phyloP scores from a whole-genome alignment of 805 yeast genomes.

The Priceomyces medius region DNA sequence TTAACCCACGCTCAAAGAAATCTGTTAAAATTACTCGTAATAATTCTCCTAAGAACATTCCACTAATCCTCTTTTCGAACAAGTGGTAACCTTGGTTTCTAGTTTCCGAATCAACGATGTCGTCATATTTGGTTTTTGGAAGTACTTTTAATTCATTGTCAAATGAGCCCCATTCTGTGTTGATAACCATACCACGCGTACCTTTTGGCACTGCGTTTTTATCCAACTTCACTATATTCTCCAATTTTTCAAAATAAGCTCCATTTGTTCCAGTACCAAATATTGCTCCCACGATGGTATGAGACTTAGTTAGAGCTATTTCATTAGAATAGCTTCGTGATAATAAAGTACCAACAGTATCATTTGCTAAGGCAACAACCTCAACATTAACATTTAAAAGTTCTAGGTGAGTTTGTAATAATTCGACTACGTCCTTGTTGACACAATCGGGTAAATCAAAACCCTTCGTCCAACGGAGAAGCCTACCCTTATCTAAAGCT shows the following conservation, averaged over 20 bases:
- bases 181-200: constrained; percentile 75
- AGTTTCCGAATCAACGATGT: constrained; percentile 65
- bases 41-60: constrained; percentile 91
- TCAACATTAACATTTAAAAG: constrained; percentile 56
- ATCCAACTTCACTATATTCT: constrained; percentile 72
- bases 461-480: constrained; percentile 97
- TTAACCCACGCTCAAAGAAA: constrained; percentile 53
- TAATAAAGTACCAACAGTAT: constrained; percentile 91
- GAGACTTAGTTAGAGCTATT: constrained; percentile 60
- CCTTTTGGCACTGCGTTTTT: constrained; percentile 36
- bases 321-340: constrained; percentile 80
- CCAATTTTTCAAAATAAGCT: constrained; percentile 80
- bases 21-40: constrained; percentile 73
- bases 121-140: constrained; percentile 79
- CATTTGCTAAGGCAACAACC: constrained; percentile 90
- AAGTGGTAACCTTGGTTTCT: constrained; percentile 85
- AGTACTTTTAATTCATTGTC: constrained; percentile 76
- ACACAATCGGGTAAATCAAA: constrained; percentile 83
- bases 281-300: constrained; percentile 83
- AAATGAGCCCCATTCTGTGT: constrained; percentile 98
- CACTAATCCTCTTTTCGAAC: constrained; percentile 89
- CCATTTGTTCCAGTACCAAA: constrained; percentile 99
- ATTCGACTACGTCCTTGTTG: constrained; percentile 74
- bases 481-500: constrained; percentile 71
- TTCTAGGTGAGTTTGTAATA: constrained; percentile 71